A percentile compares a stretch with the other conserved stretches of the same genome.
These are phyloP conservation scores for Pichia sp. DNA, from an alignment of 1,139 yeast species.

Conservation along the genomic window DNA sequence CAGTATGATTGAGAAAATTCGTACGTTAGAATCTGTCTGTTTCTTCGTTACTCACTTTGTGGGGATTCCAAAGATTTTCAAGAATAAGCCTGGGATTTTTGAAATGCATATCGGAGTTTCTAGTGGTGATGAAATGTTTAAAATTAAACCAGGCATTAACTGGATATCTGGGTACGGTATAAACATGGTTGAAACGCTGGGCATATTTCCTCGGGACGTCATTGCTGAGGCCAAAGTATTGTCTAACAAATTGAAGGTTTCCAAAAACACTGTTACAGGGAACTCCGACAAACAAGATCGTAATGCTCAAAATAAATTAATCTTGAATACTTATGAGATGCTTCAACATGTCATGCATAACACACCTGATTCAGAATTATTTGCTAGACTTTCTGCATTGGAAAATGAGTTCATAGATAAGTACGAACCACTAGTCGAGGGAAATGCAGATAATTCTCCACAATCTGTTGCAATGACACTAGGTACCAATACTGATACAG, in stretches of 20 bases:
- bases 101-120: slow-evolving; percentile 32
- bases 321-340: slow-evolving; percentile 14
- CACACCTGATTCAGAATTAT: slow-evolving; percentile 3
- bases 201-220: slow-evolving; percentile 28
- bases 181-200: slow-evolving; percentile 32
- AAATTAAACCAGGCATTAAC: slow-evolving; percentile 26
- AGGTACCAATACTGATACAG: background rate
- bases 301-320: slow-evolving; percentile 6
- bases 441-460: too few species aligned
- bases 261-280: background rate
- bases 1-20: slow-evolving; percentile 37
- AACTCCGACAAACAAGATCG: background rate
- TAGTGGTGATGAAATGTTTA: slow-evolving; percentile 33
- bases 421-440: slow-evolving; percentile 1
- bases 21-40: slow-evolving; percentile 30
- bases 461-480: too few species aligned
- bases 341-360: slow-evolving; percentile 10
- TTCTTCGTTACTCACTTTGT: slow-evolving; percentile 42
- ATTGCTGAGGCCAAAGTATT: slow-evolving; percentile 32
- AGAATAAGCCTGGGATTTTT: slow-evolving; percentile 17
- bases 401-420: slow-evolving; percentile 10
- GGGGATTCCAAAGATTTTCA: slow-evolving; percentile 36
- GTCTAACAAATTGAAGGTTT: slow-evolving; percentile 23
- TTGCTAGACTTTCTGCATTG: background rate
- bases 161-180: slow-evolving; percentile 30